phyloP scores from a whole-genome alignment of 2,329 filamentous ascomycete species.

The Stemphylium vesicarium region DNA sequence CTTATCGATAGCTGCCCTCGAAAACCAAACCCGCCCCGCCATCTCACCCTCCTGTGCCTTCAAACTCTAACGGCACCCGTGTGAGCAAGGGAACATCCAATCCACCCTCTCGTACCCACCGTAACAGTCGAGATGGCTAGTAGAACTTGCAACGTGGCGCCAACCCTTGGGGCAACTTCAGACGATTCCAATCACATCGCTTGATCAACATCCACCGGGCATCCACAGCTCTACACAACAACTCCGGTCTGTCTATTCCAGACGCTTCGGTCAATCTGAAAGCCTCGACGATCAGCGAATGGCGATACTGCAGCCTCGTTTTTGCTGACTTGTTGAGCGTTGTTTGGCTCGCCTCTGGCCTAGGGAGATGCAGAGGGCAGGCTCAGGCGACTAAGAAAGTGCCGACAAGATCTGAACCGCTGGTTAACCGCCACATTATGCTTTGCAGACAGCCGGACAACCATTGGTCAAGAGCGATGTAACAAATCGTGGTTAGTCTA shows the following conservation, averaged over 20 bases:
- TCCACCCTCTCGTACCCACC: slow-evolving; percentile 5
- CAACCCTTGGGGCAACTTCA: slow-evolving; percentile 5
- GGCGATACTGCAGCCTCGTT: slow-evolving; percentile 30
- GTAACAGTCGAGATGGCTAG: slow-evolving; percentile 10
- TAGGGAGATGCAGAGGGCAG: neutral
- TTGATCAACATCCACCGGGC: neutral
- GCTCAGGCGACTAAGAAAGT: slow-evolving; percentile 1
- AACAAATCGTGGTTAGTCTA: slow-evolving; percentile 16
- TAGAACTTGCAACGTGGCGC: slow-evolving; percentile 24
- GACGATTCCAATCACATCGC: slow-evolving; percentile 9
- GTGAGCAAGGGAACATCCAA: slow-evolving; percentile 11
- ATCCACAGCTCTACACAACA: neutral
- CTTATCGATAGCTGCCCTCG: slow-evolving; percentile 19
- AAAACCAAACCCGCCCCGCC: slow-evolving; percentile 10
- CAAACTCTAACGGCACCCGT: slow-evolving; percentile 16
- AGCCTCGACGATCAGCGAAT: slow-evolving; percentile 22
- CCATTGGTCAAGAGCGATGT: slow-evolving; percentile 21
- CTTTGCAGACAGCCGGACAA: neutral
- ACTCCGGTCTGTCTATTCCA: slow-evolving; percentile 23
- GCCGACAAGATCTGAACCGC: slow-evolving; percentile 10
- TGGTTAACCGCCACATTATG: slow-evolving; percentile 13
- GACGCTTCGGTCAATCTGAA: slow-evolving; percentile 17
- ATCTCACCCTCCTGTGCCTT: slow-evolving; percentile 11
- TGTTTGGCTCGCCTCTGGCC: neutral
- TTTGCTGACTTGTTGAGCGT: slow-evolving; percentile 24